Base-by-base conservation (phyloP, 2,329 filamentous ascomycete genomes). In the Nemania abortiva region DNA sequence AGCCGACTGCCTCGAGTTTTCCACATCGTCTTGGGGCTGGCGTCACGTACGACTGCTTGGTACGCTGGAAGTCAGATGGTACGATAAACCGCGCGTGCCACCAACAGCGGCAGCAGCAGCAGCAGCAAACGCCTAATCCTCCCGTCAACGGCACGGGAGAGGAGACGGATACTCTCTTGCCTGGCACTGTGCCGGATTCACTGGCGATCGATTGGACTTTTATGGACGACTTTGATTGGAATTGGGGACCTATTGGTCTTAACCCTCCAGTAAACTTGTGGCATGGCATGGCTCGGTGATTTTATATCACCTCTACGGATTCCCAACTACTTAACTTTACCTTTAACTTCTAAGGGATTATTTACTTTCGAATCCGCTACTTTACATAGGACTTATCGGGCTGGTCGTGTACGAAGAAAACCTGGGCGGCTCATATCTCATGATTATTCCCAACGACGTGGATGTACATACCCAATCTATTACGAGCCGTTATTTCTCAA, bases 41-140 rank as follows among this genome's bases (percentile, higher is more conserved):
- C 58, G 78, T 87, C 37, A 83, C 83, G 4, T 85, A 85, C 68
- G 85, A 84, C 72, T 88, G 85, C 69, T 77, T 88, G 6, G 77
- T 81, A 39, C 77, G 81, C 42, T 88, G 84, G 83, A 86, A 78
- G 65, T 70, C 68, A 37, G 79, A 77, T 54, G 71, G 73, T 34
- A 56, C 68, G 27, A 37, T 65, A 29, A 64, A 56, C 47, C 69
- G 64, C 34, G 27, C 59, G 15, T 11, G 34, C 5, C 57, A 61
- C 6, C 65, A 45, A 34, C 66, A 68, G 29, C 65, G 62, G 31
- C 65, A 68, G 45, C 70, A 69, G 39, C 66, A 68, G 29, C 65
- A 63, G 31, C 65, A 68, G 45, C 70, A 69, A 42, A 27, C 63
- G 54, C 42, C 54, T n/a, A 70, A 70, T 20, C 63, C 29, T 18